These are phyloP conservation scores for Cryoendolithus antarcticus DNA, from an alignment of 2,329 filamentous ascomycete species.

Conservation along the genomic window DNA sequence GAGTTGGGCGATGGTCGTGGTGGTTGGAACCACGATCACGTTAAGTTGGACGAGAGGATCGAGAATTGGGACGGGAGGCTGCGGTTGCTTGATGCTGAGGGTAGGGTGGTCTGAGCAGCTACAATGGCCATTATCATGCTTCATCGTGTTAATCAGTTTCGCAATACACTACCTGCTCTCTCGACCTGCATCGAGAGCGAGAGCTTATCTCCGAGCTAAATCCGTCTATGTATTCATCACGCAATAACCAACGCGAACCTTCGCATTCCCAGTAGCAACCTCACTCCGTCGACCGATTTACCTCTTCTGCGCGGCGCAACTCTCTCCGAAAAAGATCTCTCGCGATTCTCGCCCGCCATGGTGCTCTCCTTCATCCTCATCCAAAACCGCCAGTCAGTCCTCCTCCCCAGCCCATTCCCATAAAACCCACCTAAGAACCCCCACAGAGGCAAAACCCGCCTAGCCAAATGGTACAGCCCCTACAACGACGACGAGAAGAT, in stretches of 20 bases:
- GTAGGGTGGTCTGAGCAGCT: not conserved
- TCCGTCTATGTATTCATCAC: too few species aligned
- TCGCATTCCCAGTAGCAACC: too few species aligned
- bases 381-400: constrained; percentile 85
- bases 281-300: too few species aligned
- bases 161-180: too few species aligned
- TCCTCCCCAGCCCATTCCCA: constrained; percentile 2
- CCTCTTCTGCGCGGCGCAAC: too few species aligned
- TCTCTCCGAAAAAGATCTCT: too few species aligned
- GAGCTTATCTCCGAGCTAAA: too few species aligned
- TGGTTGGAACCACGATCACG: constrained; percentile 20
- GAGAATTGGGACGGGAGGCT: constrained; percentile 27
- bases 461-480: constrained; percentile 98
- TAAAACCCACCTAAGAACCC: not conserved
- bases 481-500: constrained; percentile 99
- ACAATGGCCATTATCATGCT: not conserved
- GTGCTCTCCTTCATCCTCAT: constrained; percentile 82
- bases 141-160: too few species aligned
- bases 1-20: constrained; percentile 24
- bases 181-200: too few species aligned
- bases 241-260: too few species aligned
- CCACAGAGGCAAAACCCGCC: constrained; percentile 86
- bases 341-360: constrained; percentile 20
- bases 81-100: constrained; percentile 13
- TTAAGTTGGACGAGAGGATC: constrained; percentile 28